phyloP scores from a whole-genome alignment of 177 flowering plant genomes.

The Tripterygium wilfordii region DNA sequence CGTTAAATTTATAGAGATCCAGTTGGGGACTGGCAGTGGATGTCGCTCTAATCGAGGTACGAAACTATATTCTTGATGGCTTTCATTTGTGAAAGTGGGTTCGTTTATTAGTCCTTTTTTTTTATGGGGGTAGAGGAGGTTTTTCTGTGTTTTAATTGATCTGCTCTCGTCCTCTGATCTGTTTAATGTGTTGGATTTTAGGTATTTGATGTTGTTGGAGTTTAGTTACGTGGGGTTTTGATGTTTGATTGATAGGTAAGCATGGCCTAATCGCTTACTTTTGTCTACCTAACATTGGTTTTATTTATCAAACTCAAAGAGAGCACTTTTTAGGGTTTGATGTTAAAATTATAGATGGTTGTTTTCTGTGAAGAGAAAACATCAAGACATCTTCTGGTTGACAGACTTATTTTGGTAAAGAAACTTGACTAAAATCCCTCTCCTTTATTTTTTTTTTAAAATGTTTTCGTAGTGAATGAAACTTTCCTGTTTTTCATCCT shows the following conservation, averaged over 20 bases:
- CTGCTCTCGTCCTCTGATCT: constrained; percentile 10
- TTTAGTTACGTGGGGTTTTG: constrained; percentile 16
- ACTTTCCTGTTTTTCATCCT: no score
- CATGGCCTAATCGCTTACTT: constrained; percentile 9
- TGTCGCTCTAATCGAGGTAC: constrained; percentile 10
- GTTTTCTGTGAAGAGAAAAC: background rate
- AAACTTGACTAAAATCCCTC: background rate
- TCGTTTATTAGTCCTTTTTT: no score
- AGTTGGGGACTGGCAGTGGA: constrained; percentile 15
- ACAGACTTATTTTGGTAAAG: constrained; percentile 1
- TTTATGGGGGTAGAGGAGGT: background rate
- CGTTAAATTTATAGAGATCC: constrained; percentile 21
- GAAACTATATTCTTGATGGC: background rate
- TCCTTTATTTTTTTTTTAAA: no score
- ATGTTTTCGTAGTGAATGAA: no score
- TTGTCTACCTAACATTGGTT: constrained; percentile 15
- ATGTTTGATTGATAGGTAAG: constrained; percentile 22
- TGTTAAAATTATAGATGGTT: background rate
- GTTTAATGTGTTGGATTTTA: constrained; percentile 7
- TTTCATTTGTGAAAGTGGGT: no score
- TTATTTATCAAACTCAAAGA: background rate
- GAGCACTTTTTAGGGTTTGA: constrained; percentile 17
- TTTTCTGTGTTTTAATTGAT: constrained; percentile 7
- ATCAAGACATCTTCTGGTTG: constrained; percentile 4
- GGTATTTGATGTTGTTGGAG: constrained; percentile 2